A percentile compares a stretch with the other conserved stretches of the same genome.
phyloP scores from a whole-genome alignment of 371 early-diverging fungal species.

The Mycotypha africana region DNA sequence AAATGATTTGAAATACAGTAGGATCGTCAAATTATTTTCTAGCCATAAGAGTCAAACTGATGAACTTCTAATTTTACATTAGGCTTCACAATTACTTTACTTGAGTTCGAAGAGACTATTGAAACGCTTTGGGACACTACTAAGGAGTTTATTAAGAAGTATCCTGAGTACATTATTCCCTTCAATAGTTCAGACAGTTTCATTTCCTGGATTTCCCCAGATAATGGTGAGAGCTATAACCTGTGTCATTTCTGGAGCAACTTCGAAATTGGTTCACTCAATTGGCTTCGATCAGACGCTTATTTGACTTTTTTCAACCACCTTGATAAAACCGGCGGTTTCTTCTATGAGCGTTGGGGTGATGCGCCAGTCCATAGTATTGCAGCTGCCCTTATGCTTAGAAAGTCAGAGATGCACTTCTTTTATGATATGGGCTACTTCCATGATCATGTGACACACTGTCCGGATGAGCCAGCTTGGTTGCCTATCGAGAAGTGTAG shows the following conservation, averaged over 20 bases:
- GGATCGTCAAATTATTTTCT: too few relatives aligned
- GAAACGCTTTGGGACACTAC: conserved; percentile 77
- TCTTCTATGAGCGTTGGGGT: conserved; percentile 96
- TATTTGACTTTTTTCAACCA: conserved; percentile 77
- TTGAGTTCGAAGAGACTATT: conserved; percentile 77
- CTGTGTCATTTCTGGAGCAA: conserved; percentile 79
- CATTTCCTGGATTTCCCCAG: conserved; percentile 23
- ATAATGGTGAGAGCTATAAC: conserved; percentile 39
- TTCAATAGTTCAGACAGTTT: conserved; percentile 33
- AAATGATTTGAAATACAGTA: conserved; percentile 79
- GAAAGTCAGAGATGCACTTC: conserved; percentile 75
- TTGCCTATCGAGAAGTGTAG: conserved; percentile 45
- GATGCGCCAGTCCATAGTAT: conserved; percentile 95
- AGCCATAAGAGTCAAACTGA: too few relatives aligned
- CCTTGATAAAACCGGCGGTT: conserved; percentile 77
- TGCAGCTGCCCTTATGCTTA: conserved; percentile 76
- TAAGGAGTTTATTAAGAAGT: conserved; percentile 49
- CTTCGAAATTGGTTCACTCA: conserved; percentile 36
- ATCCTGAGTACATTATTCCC: conserved; percentile 43
- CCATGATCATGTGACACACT: conserved; percentile 64
- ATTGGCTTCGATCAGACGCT: conserved; percentile 60
- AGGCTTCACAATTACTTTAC: conserved; percentile 76
- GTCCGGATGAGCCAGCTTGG: conserved; percentile 50
- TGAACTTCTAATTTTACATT: too few relatives aligned
- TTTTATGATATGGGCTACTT: conserved; percentile 86